Base-by-base conservation (phyloP, 768 basidiomycete species). In the Sporobolomyces pararoseus region DNA sequence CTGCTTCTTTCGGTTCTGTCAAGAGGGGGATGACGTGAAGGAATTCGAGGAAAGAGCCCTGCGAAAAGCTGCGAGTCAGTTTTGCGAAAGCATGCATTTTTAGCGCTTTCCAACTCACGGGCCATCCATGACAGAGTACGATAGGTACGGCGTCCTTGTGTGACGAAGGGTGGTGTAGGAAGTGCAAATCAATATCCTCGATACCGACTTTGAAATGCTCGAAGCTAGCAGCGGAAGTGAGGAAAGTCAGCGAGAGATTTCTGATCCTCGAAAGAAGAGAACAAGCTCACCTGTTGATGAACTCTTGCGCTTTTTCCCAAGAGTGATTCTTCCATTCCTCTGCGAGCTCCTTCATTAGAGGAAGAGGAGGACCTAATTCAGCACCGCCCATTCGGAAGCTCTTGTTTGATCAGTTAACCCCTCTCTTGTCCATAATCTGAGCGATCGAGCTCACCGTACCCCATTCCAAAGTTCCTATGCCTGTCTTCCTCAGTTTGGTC, bases 51-150 rank as follows among this genome's bases (percentile, higher is more conserved):
- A 75, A 71, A 7, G 60, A 65, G 13, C 76, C 76, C 13, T 61
- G 54, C 46, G 35, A 31, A 6, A n/a, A n/a, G 17, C 13, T 12
- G 34, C 7, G 12, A 27, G 10, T 21, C 9, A 34, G n/a, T 29
- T 57, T n/a, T 9, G 55, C 13, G 34, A 23, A 23, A 47, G 46
- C 6, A 12, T 12, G 46, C 35, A 46, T 13, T 12, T 29, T 47
- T 5, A 7, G 13, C 21, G 19, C 16, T n/a, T 12, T n/a, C n/a
- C n/a, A 16, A 27, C 35, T 21, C 14, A 58, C 57, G 35, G 74
- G 74, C 76, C 76, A 77, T 2, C 75, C 77, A 52, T 78, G 77
- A 29, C 59, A 37, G 10, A 78, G 57, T 23, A 78, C 39, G 32
- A 78, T 66, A 6, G 76, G 74, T 31, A 74, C 70, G 0, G 77